Evolutionary conservation across 2,329 filamentous ascomycete species (phyloP).

Genomic region (Fusarium abutilonis): DNA sequence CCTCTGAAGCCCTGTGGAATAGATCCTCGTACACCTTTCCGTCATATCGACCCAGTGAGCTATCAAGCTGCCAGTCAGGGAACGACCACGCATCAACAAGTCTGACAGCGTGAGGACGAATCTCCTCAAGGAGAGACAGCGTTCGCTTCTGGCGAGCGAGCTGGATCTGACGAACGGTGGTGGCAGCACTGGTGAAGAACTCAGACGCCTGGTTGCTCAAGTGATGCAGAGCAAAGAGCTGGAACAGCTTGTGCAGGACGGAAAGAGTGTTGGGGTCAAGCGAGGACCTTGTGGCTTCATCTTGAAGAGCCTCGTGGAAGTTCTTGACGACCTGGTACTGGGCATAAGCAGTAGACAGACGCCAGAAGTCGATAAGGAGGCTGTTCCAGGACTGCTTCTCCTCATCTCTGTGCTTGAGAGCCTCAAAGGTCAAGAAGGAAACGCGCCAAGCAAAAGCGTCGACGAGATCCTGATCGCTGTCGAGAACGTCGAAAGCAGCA

Average conservation of each 20-base stretch:
- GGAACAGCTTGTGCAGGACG: conserved; percentile 77
- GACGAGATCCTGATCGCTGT: conserved; percentile 74
- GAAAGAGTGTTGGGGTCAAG: conserved; percentile 66
- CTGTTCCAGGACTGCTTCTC: conserved; percentile 83
- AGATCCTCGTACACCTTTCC: conserved; percentile 82
- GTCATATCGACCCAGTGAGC: conserved; percentile 73
- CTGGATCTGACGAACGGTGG: conserved; percentile 77
- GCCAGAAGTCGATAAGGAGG: conserved; percentile 80
- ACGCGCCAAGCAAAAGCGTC: conserved; percentile 80
- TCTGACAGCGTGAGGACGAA: conserved; percentile 76
- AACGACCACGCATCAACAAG: conserved; percentile 81
- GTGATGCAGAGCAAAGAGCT: conserved; percentile 76
- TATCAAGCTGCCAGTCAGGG: conserved; percentile 81
- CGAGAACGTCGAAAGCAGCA: conserved; percentile 78
- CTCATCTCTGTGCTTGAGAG: conserved; percentile 76
- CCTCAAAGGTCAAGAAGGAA: conserved; percentile 78
- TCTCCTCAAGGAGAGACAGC: conserved; percentile 74
- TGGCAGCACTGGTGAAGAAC: conserved; percentile 76
- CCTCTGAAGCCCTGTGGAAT: conserved; percentile 75
- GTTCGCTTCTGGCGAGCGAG: conserved; percentile 73
- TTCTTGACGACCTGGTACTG: conserved; percentile 83
- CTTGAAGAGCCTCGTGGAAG: conserved; percentile 62
- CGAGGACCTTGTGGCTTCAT: conserved; percentile 59
- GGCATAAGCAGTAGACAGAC: conserved; percentile 77
- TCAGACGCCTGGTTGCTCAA: conserved; percentile 75